These are phyloP conservation scores for Luzula sylvatica DNA, from an alignment of 176 grass and related monocot species.

Conservation along the genomic window DNA sequence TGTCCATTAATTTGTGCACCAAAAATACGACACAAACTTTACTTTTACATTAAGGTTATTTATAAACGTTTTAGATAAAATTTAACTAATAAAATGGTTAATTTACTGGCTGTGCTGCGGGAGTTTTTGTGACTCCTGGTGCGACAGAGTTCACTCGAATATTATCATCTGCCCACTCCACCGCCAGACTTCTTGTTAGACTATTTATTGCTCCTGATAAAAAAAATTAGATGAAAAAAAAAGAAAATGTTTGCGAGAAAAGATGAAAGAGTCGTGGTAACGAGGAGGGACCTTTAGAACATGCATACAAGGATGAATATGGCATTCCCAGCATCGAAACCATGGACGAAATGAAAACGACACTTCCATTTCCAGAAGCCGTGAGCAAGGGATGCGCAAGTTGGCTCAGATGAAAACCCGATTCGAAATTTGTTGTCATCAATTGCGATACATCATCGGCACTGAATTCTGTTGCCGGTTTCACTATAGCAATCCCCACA, in stretches of 20 bases:
- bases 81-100: too few species aligned
- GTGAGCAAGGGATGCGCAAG: constrained; percentile 5
- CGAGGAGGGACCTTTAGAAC: neutral
- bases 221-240: neutral
- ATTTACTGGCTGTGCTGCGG: neutral
- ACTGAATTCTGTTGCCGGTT: neutral
- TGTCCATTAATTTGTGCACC: neutral
- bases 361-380: neutral
- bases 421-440: constrained; percentile 5
- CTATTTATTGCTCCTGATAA: constrained; percentile 12
- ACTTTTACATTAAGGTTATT: too few species aligned
- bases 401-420: constrained; percentile 12
- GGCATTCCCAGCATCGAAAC: neutral
- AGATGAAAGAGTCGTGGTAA: neutral
- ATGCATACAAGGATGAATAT: neutral
- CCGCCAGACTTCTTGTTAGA: neutral
- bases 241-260: too few species aligned
- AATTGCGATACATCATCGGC: neutral
- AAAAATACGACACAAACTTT: too few species aligned
- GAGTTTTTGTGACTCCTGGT: neutral
- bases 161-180: constrained; percentile 2
- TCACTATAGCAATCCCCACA: neutral
- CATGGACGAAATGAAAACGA: constrained; percentile 17
- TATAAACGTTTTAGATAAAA: too few species aligned
- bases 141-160: constrained; percentile 9